Base-by-base conservation (phyloP, 169 alveolate species). In the Eimeria mitis region DNA sequence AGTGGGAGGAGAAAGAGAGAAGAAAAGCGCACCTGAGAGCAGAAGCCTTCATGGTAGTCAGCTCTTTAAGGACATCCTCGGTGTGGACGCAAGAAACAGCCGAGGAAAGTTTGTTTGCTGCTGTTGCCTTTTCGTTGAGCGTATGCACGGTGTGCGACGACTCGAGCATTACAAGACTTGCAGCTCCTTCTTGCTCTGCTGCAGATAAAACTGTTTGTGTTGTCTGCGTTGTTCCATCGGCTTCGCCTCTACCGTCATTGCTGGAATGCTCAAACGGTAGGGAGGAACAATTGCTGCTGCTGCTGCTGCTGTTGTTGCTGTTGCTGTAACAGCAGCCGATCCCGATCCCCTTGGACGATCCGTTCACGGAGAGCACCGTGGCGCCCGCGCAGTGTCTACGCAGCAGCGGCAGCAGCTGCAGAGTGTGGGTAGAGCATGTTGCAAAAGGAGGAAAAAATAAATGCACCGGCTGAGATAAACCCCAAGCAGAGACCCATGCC, bases 381-480 rank as follows among this genome's bases (percentile, higher is more conserved):
- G 63, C 89, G 89, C 89, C 89, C 9, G 89, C 70, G 89, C 65
- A 44, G 70, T 49, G 70, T n/a, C 89, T 34, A 21, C 89, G 65
- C 70, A 79, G 89, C 65, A 79, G 47, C 89, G 70, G 89, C 49
- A 79, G 49, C 25, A 47, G 70, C 47, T 44, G 89, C 71, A 47
- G 65, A 6, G 61, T 28, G 23, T 79, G 89, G 47, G 19, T 49
- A 37, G 54, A 28, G 47, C 9, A 79, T 4, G 89, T 42, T n/a
- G 89, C 95, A 40, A 75, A 90, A 19, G 95, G 95, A 19, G 95
- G 95, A 37, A 91, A 65, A 19, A 56, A 54, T 28, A 91, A 84
- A 42, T 91, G 42, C 11, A 84, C 73, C 14, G 85, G 79, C 42
- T 59, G 70, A 16, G 88, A 56, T 49, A 75, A 11, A 49, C 89